Evolutionary conservation across 2,329 filamentous ascomycete genomes (phyloP), one percentile per base, ranked within the genome.

Genomic region (Chaetomiaceae sp.): DNA sequence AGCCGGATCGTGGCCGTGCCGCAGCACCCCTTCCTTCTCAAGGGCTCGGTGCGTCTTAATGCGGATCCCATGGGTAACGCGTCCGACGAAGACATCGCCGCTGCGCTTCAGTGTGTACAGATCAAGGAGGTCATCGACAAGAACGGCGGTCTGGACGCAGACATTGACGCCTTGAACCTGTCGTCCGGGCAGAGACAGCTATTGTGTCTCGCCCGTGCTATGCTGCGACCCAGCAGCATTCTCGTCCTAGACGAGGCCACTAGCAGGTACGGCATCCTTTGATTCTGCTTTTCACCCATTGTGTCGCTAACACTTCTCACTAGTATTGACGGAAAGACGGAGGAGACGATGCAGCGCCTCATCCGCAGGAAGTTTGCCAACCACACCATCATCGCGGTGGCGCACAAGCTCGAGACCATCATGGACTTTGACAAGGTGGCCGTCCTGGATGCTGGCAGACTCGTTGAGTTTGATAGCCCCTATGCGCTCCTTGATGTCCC

Each of bases 291-390:
- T 32, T 33, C 9, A 32, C 10, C 26, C 18, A 19, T 24, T 12
- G 14, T 5, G 12, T 39, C 17, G 19, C 47, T 34, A 12, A 27
- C 17, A 20, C 9, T 11, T 7, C 8, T 4, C 17, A 43, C 15
- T 34, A 78, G 73, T 47, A 71, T 83, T 33, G 79, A 83, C 53
- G 62, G 64, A 12, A 68, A 72, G 45, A 80, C 78, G 0, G 78
- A 83, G 48, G 65, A 70, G 34, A 61, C 70, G 10, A 76, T 82
- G 62, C 75, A 80, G 55, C 62, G 65, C 6, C 64, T 82, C 18
- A 73, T 83, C 46, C 66, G 72, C 2, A 65, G 71, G 29, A 68
- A 69, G 27, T 81, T 83, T 57, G 59, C 62, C 2, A 66, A 65
- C 3, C 73, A 76, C 56, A 84, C 80, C 2, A 71, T 84, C 12